Percentiles rank a stretch among this genome's conserved stretches.
These are phyloP conservation scores for Lentinula raphanica DNA, from an alignment of 768 basidiomycete genomes.

Conservation along the genomic window DNA sequence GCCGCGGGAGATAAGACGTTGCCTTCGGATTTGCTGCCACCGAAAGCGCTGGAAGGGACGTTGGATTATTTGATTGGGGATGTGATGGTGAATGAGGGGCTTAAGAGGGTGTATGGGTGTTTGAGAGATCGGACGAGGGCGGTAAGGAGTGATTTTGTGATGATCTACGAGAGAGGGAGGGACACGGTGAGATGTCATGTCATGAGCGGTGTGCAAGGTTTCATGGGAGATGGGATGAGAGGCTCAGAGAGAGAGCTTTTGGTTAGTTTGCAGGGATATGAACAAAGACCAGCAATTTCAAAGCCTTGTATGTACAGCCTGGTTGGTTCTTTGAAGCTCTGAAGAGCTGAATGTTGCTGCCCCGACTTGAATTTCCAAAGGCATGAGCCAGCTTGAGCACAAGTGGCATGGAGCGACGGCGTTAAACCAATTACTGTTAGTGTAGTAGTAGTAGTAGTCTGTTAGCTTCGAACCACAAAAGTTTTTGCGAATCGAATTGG, in stretches of 20 bases:
- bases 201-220: conserved; percentile 89
- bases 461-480: no score
- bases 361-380: no score
- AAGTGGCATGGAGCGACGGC: no score
- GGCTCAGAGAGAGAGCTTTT: conserved; percentile 61
- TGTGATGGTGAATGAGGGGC: conserved; percentile 64
- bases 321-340: no score
- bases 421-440: no score
- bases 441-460: no score
- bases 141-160: conserved; percentile 89
- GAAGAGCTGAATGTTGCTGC: no score
- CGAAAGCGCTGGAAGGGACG: conserved; percentile 78
- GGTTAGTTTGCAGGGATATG: conserved; percentile 67
- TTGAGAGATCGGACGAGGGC: conserved; percentile 89
- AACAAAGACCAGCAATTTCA: no score
- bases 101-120: conserved; percentile 71
- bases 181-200: conserved; percentile 82
- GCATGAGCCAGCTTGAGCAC: no score
- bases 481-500: no score
- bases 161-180: conserved; percentile 77
- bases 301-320: no score
- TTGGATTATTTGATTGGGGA: conserved; percentile 90
- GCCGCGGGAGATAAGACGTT: conserved; percentile 89
- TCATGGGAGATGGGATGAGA: conserved; percentile 60
- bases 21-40: conserved; percentile 90